Conservation (phyloP, 2,329 filamentous ascomycete species). For the Phaeosphaeriaceae sp. region DNA sequence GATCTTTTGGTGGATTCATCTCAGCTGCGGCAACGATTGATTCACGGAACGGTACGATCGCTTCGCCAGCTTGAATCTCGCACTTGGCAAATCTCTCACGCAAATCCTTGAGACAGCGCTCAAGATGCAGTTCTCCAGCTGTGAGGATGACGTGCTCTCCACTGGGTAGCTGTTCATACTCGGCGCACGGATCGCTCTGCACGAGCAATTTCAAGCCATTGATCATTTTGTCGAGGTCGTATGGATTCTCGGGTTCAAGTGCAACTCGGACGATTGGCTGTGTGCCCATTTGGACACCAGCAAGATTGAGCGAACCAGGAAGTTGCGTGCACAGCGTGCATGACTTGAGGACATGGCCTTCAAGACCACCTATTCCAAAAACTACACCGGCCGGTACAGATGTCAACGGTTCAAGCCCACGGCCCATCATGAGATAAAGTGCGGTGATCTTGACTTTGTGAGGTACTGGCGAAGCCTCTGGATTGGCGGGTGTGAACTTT, state of each 20-base stretch:
- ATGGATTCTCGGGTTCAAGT: constrained; percentile 89
- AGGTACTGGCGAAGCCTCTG: constrained; percentile 73
- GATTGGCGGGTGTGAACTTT: constrained; percentile 85
- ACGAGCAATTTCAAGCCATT: constrained; percentile 83
- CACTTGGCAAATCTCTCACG: constrained; percentile 91
- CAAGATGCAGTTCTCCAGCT: constrained; percentile 91
- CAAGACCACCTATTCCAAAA: constrained; percentile 91
- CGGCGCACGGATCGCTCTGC: constrained; percentile 92
- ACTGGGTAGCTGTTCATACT: constrained; percentile 90
- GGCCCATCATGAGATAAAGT: constrained; percentile 94
- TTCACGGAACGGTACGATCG: constrained; percentile 95
- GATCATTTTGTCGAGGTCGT: constrained; percentile 94
- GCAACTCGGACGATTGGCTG: constrained; percentile 95
- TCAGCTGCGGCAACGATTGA: constrained; percentile 86
- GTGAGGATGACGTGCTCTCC: constrained; percentile 96
- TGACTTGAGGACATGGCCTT: constrained; percentile 93
- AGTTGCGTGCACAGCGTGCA: constrained; percentile 90
- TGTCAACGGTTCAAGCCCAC: constrained; percentile 79
- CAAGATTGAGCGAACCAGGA: constrained; percentile 86
- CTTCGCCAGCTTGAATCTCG: constrained; percentile 90
- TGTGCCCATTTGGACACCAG: constrained; percentile 78
- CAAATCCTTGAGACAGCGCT: constrained; percentile 91
- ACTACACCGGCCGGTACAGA: constrained; percentile 92
- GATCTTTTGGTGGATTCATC: constrained; percentile 87
- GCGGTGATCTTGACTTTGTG: constrained; percentile 84